Base-by-base conservation (phyloP, 2,329 filamentous ascomycete species). In the Amphichorda felina region DNA sequence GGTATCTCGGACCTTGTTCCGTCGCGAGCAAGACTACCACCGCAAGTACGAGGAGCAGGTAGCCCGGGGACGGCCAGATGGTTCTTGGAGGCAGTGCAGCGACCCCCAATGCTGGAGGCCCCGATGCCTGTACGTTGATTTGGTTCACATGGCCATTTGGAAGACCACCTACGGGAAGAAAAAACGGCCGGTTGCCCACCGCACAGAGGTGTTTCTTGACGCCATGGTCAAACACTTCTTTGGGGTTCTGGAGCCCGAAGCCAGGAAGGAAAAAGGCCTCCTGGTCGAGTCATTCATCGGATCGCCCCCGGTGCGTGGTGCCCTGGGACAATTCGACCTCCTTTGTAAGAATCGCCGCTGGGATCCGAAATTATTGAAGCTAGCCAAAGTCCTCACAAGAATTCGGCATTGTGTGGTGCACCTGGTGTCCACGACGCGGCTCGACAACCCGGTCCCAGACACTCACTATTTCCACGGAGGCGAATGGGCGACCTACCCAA, bases 231-330 rank as follows among this genome's bases (percentile, higher is more conserved):
- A 24, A 4, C 22, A 19, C 21, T 27, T 37, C n/a, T 34, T 33
- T 10, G 13, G 19, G 11, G 21, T 18, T 11, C 16, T 13, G 24
- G n/a, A 18, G 25, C n/a, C 16, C 8, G 28, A 32, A 21, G 26
- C 11, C 15, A 21, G 18, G 15, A 13, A 30, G 34, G 25, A 30
- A 15, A 21, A 30, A 21, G 6, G 29, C 9, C 17, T 8, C 3
- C 18, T 24, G 13, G 19, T 38, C 15, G 29, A 35, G 3, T 38
- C 36, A 0, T 41, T 38, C 30, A 15, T 34, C 15, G 11, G 16
- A 6, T 41, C 39, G 16, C 36, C 36, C 10, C 36, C 34, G 6
- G 32, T 38, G 16, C 30, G 27, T 24, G 30, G 27, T n/a, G 32
- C 24, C 13, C 25, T 26, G n/a, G 16, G 17, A 18, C n/a, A 36